These are phyloP conservation scores for Solanum dulcamara DNA, from an alignment of 257 asterid species.

Conservation along the genomic window DNA sequence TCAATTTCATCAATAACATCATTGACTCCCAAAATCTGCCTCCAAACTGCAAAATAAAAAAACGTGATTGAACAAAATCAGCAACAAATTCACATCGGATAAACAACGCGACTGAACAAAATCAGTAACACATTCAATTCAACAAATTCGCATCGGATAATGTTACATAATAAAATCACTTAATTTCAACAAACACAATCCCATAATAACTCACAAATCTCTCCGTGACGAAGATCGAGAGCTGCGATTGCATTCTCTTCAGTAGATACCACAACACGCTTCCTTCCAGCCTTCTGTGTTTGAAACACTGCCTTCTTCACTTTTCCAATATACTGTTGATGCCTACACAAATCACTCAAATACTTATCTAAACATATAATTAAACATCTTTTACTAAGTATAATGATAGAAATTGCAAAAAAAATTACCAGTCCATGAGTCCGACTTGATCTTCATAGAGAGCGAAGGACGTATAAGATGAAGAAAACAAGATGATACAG, in stretches of 20 bases:
- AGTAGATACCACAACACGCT: conserved; percentile 87
- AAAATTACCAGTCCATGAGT: conserved; percentile 72
- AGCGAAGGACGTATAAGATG: conserved; percentile 29
- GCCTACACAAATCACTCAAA: conserved; percentile 36
- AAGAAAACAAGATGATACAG: conserved; percentile 22
- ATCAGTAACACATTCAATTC: neutral
- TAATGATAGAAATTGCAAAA: neutral
- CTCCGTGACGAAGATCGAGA: conserved; percentile 97
- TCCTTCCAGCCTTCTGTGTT: conserved; percentile 87
- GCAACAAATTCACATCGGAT: too few relatives aligned
- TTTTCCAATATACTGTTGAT: conserved; percentile 92
- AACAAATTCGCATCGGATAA: neutral
- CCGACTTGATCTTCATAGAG: conserved; percentile 91
- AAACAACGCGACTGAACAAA: too few relatives aligned
- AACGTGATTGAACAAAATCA: too few relatives aligned
- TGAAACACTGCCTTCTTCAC: conserved; percentile 95
- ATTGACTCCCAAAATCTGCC: conserved; percentile 81
- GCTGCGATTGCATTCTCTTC: conserved; percentile 91
- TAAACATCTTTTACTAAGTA: neutral
- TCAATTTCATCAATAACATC: conserved; percentile 69
- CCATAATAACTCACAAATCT: conserved; percentile 52
- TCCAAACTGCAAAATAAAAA: conserved; percentile 68
- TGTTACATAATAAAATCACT: neutral
- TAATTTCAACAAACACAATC: neutral
- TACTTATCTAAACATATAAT: neutral